These are phyloP conservation scores for Talaromyces piceae DNA, from an alignment of 2,329 filamentous ascomycete genomes.

Conservation along the genomic window DNA sequence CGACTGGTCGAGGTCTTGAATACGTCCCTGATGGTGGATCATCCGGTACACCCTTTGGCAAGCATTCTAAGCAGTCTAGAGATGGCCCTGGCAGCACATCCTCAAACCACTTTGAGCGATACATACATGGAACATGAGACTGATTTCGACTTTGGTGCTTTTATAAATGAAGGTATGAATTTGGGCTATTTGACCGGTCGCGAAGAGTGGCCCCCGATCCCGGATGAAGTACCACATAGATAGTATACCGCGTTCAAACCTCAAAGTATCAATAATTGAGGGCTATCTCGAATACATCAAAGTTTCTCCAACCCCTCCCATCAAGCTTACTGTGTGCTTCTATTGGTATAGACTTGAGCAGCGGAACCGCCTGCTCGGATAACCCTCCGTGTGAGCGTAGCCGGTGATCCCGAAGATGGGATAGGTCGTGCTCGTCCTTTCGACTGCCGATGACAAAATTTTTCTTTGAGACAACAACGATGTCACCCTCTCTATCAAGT, in stretches of 20 bases:
- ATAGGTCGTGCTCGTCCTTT: slow-evolving; percentile 30
- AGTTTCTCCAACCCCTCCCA: slow-evolving; percentile 29
- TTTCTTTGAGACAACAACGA: slow-evolving; percentile 32
- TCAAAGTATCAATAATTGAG: slow-evolving; percentile 21
- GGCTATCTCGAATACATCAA: slow-evolving; percentile 33
- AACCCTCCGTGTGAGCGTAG: slow-evolving; percentile 37
- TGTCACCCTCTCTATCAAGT: slow-evolving; percentile 34
- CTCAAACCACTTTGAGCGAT: not conserved
- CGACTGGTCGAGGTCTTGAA: not conserved
- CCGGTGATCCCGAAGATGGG: slow-evolving; percentile 24
- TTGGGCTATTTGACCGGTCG: not conserved
- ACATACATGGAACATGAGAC: not conserved
- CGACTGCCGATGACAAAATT: slow-evolving; percentile 32
- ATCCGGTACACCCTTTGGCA: not conserved
- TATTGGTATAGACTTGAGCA: slow-evolving; percentile 26
- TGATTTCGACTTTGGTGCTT: not conserved
- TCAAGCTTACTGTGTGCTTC: slow-evolving; percentile 2
- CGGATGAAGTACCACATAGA: not conserved
- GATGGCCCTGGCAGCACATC: not conserved
- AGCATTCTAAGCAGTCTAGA: not conserved
- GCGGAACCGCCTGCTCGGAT: slow-evolving; percentile 33
- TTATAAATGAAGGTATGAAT: not conserved
- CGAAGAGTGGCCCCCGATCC: not conserved
- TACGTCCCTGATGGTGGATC: not conserved
- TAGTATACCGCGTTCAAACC: not conserved